phyloP scores from a whole-genome alignment of 768 basidiomycete genomes.

The Leucosporidium yakuticum region DNA sequence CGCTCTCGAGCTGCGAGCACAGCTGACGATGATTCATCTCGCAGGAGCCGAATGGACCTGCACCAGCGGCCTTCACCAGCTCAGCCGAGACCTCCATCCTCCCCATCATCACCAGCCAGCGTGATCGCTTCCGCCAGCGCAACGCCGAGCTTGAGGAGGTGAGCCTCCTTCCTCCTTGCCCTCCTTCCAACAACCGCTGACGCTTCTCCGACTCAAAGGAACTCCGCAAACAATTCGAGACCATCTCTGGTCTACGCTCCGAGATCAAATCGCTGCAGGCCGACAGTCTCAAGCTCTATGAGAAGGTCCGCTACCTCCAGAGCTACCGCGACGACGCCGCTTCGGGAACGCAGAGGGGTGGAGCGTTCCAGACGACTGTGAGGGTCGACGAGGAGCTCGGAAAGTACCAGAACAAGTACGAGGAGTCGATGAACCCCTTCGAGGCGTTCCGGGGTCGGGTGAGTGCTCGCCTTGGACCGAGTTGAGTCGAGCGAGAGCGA shows the following conservation, averaged over 20 bases:
- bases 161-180: conserved; percentile 17
- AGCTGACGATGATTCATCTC: too few relatives aligned
- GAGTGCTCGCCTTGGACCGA: conserved; percentile 43
- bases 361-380: conserved; percentile 19
- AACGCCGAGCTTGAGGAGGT: conserved; percentile 97
- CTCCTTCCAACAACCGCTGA: not conserved
- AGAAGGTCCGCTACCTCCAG: conserved; percentile 98
- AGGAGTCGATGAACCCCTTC: conserved; percentile 97
- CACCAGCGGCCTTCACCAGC: conserved; percentile 64
- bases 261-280: conserved; percentile 88
- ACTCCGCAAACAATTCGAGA: conserved; percentile 87
- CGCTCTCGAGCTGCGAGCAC: too few relatives aligned
- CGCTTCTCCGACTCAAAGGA: conserved; percentile 52
- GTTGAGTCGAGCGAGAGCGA: not conserved
- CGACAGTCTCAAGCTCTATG: conserved; percentile 95
- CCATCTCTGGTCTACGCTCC: conserved; percentile 83
- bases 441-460: conserved; percentile 94
- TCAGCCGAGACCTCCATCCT: conserved; percentile 86
- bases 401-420: conserved; percentile 84
- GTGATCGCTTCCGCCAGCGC: conserved; percentile 94
- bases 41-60: conserved; percentile 41
- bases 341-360: not conserved
- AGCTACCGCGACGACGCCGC: conserved; percentile 73
- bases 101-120: conserved; percentile 95
- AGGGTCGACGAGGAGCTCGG: conserved; percentile 64